Conservation (phyloP, 768 basidiomycete species). For the Tephrocybe sp. region DNA sequence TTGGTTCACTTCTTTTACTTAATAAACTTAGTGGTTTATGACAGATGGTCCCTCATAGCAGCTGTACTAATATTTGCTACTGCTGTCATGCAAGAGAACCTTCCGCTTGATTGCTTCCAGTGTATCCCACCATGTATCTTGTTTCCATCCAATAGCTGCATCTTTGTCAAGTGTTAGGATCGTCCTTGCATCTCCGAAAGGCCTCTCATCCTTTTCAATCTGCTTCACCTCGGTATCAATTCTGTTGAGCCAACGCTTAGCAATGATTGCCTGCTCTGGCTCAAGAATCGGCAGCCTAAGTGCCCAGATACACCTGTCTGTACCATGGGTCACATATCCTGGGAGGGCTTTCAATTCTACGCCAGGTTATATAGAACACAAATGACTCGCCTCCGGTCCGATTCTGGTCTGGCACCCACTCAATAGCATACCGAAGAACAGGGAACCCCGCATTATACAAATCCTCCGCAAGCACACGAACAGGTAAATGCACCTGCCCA, state of each 20-base stretch:
- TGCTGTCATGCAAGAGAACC: background rate
- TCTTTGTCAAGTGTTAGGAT: slow-evolving; percentile 52
- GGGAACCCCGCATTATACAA: slow-evolving; percentile 55
- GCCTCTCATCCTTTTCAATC: slow-evolving; percentile 33
- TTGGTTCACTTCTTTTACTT: background rate
- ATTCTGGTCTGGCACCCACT: slow-evolving; percentile 63
- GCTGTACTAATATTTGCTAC: background rate
- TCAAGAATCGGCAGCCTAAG: slow-evolving; percentile 50
- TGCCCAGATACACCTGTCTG: slow-evolving; percentile 63
- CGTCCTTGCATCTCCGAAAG: slow-evolving; percentile 29
- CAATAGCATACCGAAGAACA: slow-evolving; percentile 63
- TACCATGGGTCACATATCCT: slow-evolving; percentile 73
- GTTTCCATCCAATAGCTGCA: slow-evolving; percentile 49
- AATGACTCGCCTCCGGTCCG: slow-evolving; percentile 46
- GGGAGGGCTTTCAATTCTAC: background rate
- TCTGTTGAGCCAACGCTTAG: slow-evolving; percentile 53
- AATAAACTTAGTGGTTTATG: background rate
- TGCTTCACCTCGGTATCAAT: slow-evolving; percentile 42
- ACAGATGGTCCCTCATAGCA: background rate
- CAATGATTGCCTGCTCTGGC: slow-evolving; percentile 41
- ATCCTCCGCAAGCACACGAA: slow-evolving; percentile 60
- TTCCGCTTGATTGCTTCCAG: slow-evolving; percentile 25
- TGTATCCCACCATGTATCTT: slow-evolving; percentile 53
- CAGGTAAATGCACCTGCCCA: slow-evolving; percentile 67
- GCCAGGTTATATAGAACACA: background rate